These are phyloP conservation scores for Myxozyma kluyveri DNA, from an alignment of 805 yeast genomes.

Conservation along the genomic window DNA sequence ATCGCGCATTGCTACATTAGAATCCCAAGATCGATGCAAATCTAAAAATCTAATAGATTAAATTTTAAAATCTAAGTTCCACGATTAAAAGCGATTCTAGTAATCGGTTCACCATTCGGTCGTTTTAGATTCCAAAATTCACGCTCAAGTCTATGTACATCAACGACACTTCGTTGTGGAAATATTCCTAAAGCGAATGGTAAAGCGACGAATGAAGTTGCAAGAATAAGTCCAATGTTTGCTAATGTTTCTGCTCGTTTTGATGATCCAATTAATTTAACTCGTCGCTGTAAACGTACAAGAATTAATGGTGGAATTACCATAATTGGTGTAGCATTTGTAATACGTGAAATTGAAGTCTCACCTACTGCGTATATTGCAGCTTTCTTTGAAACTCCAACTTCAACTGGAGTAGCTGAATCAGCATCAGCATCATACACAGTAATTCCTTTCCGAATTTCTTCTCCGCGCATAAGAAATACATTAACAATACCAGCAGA, in stretches of 20 bases:
- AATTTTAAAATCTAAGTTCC: conserved; percentile 61
- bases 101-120: conserved; percentile 55
- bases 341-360: conserved; percentile 91
- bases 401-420: conserved; percentile 28
- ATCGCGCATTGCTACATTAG: too few relatives aligned
- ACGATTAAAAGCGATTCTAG: conserved; percentile 79
- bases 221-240: conserved; percentile 82
- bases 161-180: conserved; percentile 78
- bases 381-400: conserved; percentile 77
- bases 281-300: conserved; percentile 71
- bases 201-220: conserved; percentile 79
- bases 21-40: too few relatives aligned
- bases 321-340: conserved; percentile 97
- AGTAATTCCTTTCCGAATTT: conserved; percentile 58
- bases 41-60: too few relatives aligned
- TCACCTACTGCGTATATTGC: conserved; percentile 94
- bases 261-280: conserved; percentile 51
- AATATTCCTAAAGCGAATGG: conserved; percentile 95
- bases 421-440: conserved; percentile 42
- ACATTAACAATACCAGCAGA: conserved; percentile 96
- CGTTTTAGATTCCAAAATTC: conserved; percentile 61
- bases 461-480: conserved; percentile 95
- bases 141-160: conserved; percentile 60
- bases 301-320: conserved; percentile 88
- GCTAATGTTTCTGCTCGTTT: conserved; percentile 60